These are phyloP conservation scores for Leptographium lundbergii DNA, from an alignment of 2,329 filamentous ascomycete species.

Conservation along the genomic window DNA sequence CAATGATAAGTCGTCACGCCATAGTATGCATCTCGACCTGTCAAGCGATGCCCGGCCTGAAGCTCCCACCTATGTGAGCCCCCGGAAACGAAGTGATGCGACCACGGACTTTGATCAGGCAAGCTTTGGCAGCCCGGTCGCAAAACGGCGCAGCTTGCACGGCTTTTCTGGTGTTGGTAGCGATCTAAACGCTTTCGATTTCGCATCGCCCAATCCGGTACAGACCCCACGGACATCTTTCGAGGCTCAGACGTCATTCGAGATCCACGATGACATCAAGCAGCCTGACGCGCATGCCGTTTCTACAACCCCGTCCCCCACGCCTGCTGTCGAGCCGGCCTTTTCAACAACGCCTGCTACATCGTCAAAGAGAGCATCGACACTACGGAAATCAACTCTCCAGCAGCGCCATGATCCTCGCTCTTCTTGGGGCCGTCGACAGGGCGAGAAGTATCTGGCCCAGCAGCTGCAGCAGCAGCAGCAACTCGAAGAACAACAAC, in stretches of 20 bases:
- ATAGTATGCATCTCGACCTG: slow-evolving; percentile 46
- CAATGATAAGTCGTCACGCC: slow-evolving; percentile 35
- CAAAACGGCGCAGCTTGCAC: slow-evolving; percentile 82
- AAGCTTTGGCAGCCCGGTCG: slow-evolving; percentile 70
- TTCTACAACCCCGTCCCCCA: slow-evolving; percentile 11
- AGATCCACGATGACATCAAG: slow-evolving; percentile 27
- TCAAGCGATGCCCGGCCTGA: slow-evolving; percentile 35
- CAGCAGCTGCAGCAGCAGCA: slow-evolving; percentile 27
- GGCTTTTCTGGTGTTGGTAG: slow-evolving; percentile 51
- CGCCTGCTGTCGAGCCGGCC: slow-evolving; percentile 25
- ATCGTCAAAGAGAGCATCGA: slow-evolving; percentile 58
- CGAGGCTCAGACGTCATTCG: slow-evolving; percentile 35
- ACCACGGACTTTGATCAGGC: slow-evolving; percentile 77
- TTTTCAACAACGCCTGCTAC: slow-evolving; percentile 36
- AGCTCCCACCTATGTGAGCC: slow-evolving; percentile 53
- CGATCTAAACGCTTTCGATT: slow-evolving; percentile 66
- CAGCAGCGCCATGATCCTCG: slow-evolving; percentile 70
- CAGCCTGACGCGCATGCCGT: slow-evolving; percentile 34
- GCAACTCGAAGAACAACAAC: slow-evolving; percentile 17
- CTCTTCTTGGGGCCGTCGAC: slow-evolving; percentile 47
- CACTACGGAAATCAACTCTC: slow-evolving; percentile 73
- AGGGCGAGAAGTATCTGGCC: slow-evolving; percentile 42
- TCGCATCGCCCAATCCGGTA: slow-evolving; percentile 7
- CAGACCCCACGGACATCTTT: slow-evolving; percentile 29
- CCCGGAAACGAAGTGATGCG: slow-evolving; percentile 82